These are phyloP conservation scores for Lavandula angustifolia DNA, from an alignment of 257 asterid genomes.

Conservation along the genomic window DNA sequence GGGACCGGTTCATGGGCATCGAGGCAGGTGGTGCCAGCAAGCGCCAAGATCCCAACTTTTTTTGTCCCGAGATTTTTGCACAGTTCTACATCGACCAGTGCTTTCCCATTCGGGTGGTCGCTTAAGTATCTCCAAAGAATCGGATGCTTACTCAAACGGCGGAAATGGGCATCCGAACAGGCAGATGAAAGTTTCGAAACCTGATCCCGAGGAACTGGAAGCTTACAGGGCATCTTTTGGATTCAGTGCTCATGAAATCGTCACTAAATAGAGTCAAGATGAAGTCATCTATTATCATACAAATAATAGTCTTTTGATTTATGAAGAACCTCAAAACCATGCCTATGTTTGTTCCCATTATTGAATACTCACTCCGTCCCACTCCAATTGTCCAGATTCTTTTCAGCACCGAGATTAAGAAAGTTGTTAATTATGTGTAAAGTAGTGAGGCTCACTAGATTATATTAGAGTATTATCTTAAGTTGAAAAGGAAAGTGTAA, in stretches of 20 bases:
- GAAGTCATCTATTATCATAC: neutral
- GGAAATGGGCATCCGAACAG: constrained; percentile 66
- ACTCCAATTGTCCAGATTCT: too few relatives aligned
- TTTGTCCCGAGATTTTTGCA: constrained; percentile 97
- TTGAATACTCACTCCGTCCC: neutral
- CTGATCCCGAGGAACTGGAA: constrained; percentile 49
- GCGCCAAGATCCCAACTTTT: constrained; percentile 82
- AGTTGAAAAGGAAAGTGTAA: too few relatives aligned
- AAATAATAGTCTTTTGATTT: neutral
- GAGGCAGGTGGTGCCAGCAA: constrained; percentile 47
- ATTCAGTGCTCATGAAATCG: constrained; percentile 33
- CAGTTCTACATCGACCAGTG: constrained; percentile 84
- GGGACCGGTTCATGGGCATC: constrained; percentile 52
- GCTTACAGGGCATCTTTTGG: constrained; percentile 36
- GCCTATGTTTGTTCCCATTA: neutral
- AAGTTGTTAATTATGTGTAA: too few relatives aligned
- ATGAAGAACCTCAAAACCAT: neutral
- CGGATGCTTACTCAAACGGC: constrained; percentile 71
- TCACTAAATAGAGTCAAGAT: neutral
- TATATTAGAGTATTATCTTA: too few relatives aligned
- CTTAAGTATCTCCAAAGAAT: constrained; percentile 85
- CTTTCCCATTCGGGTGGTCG: constrained; percentile 86
- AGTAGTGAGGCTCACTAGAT: too few relatives aligned
- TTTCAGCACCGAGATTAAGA: too few relatives aligned
- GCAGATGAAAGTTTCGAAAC: constrained; percentile 67